Base-by-base conservation (phyloP, 495 filamentous ascomycete species). In the Aeminium ludgeri region DNA sequence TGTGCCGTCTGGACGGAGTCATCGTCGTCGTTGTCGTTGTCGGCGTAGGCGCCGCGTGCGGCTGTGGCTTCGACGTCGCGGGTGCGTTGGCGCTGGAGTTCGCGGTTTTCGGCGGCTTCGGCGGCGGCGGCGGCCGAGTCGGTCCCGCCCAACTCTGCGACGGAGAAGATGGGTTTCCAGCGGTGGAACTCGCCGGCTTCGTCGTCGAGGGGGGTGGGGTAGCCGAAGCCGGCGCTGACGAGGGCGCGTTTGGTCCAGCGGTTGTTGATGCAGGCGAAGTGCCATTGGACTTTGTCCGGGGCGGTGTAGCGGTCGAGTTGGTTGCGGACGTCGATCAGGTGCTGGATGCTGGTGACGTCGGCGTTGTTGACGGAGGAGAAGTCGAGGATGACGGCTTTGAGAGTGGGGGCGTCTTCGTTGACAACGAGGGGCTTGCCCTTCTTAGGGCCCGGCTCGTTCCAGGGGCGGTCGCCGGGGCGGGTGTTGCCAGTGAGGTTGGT, bases 231-330 rank as follows among this genome's bases (percentile, higher is more conserved):
- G 10, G 82, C 91, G 13, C 80, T 71, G n/a, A 78, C 78, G 16
- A 97, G 78, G 11, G 82, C 89, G 12, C 89, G 82, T 64, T 96
- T 97, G 25, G 89, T 89, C 89, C 89, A 97, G 43, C 86, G 76
- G 66, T 93, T 96, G 65, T 77, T 87, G 67, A 97, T 82, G 61
- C 78, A 78, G 10, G 86, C 83, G 46, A 97, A 79, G 59, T 97
- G 89, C 86, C 89, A 96, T 53, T 97, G 85, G 5, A 97, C 86
- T 6, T 72, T 65, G 10, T 86, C 78, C 0, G 89, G 89, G 0
- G 78, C 60, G 12, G 83, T 72, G 56, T 94, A 93, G 11, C 77
- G 70, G 59, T 96, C 89, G 16, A 97, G 75, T 56, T 96, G 91
- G 59, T 96, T 97, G 57, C 89, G 86, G 2, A 97, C 84, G 51